Evolutionary conservation across 306 rosid species (phyloP), one percentile per base, ranked within the genome.

Genomic region (Crataegus laevigata): DNA sequence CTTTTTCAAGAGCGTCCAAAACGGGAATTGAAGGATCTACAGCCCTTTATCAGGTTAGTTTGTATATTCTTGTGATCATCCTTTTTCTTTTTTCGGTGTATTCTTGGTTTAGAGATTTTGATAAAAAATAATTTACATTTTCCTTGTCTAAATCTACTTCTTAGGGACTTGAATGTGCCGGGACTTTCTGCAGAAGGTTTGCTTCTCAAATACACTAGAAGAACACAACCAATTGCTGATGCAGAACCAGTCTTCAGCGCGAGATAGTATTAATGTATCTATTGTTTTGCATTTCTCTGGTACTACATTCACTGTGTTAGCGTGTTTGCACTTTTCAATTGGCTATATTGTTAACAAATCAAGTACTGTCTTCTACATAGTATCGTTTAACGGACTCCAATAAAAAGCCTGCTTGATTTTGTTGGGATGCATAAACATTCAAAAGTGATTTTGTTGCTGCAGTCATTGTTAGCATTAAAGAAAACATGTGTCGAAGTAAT

Each of bases 131-230:
- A 80, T 52, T 38, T 80, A 22, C 71, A 42, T 59, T 66, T 81
- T 68, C 29, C 4, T 66, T 72, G 55, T 47, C 12, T 68, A 50
- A 59, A 47, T 72, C 76, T 72, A 10, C 76, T 72, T 50, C 84
- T n/a, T 74, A 94, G 97, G 88, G 94, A 88, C 84, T 86, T 94
- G 74, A 85, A 70, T 1, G 89, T 91, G 60, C 97, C 97, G 0
- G 97, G 97, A 64, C 94, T 94, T 77, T 88, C 97, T 79, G 82
- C 89, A 1, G 98, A 94, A 83, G 96, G 93, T 71, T 81, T 94
- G 88, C 89, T 94, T 43, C 93, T 94, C 74, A 91, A 94, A 87
- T 88, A 88, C 82, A 88, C 98, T 26, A 83, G 97, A 82, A 87
- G 86, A 84, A 85, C 93, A 45, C 97, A 91, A 74, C 91, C 96